Evolutionary conservation across 164 flowering plant species (phyloP).

Genomic region (Vitis rotundifolia): DNA sequence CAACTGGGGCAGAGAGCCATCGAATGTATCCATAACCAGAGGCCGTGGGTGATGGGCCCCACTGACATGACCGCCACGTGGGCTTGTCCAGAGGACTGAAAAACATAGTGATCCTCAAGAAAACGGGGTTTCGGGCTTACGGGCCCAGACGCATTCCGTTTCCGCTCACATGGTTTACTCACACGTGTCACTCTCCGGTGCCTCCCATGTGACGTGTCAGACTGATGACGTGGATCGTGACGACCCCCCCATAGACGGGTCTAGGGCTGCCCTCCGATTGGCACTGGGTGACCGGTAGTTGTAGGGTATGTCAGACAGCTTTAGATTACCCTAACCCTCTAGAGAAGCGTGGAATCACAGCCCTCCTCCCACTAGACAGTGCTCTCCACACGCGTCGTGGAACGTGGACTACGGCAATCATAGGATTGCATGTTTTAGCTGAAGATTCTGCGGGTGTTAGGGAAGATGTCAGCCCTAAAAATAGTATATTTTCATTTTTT

Average conservation of each 20-base stretch:
- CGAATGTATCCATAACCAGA: conserved; percentile 34
- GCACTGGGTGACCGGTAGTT: conserved; percentile 13
- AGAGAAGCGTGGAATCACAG: no score
- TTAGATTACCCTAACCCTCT: no score
- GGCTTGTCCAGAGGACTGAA: conserved; percentile 32
- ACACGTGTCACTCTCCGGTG: conserved; percentile 16
- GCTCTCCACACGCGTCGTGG: no score
- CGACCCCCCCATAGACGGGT: conserved; percentile 14
- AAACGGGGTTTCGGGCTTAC: not conserved
- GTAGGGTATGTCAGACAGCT: not conserved
- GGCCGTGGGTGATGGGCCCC: conserved; percentile 47
- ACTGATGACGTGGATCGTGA: conserved; percentile 18
- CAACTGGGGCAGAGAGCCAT: conserved; percentile 37
- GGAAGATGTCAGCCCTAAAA: conserved; percentile 16
- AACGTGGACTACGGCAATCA: no score
- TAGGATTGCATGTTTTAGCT: not conserved
- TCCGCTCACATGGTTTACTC: conserved; percentile 9
- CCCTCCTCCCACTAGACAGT: no score
- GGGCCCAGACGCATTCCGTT: conserved; percentile 14
- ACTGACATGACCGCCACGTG: conserved; percentile 71
- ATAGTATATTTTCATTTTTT: conserved; percentile 10
- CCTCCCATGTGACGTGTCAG: conserved; percentile 20
- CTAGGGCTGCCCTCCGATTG: not conserved
- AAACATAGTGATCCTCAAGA: conserved; percentile 4
- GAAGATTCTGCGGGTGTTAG: conserved; percentile 11